Percentiles rank a stretch among this genome's conserved stretches.
Evolutionary conservation across 768 basidiomycete genomes (phyloP).

Genomic region (Gloeophyllum trabeum): DNA sequence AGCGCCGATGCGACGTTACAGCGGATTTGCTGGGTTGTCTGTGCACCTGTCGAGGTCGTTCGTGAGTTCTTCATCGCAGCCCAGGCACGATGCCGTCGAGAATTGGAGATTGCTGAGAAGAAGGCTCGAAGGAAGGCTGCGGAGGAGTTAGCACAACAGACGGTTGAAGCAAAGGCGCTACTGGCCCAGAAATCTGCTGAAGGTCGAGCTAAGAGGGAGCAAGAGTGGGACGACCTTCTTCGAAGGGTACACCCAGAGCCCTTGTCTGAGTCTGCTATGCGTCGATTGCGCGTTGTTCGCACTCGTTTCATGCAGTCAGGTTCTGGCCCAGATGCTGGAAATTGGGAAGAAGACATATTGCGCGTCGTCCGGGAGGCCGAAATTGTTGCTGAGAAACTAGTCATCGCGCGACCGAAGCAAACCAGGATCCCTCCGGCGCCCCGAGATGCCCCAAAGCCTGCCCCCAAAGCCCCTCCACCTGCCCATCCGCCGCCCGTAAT

Average conservation of each 20-base stretch:
- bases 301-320: slow-evolving; percentile 48
- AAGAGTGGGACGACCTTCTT: slow-evolving; percentile 56
- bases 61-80: slow-evolving; percentile 30
- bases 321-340: slow-evolving; percentile 31
- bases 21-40: slow-evolving; percentile 39
- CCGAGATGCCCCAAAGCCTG: not conserved
- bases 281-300: slow-evolving; percentile 44
- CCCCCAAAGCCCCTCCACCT: not conserved
- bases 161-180: slow-evolving; percentile 34
- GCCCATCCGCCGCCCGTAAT: slow-evolving; percentile 25
- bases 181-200: slow-evolving; percentile 58
- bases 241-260: slow-evolving; percentile 40
- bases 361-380: slow-evolving; percentile 46
- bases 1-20: slow-evolving; percentile 25
- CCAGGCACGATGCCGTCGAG: slow-evolving; percentile 25
- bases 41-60: slow-evolving; percentile 42
- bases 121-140: slow-evolving; percentile 21
- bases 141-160: slow-evolving; percentile 21
- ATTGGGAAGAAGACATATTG: slow-evolving; percentile 56
- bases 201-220: slow-evolving; percentile 43
- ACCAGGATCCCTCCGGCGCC: no score
- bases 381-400: slow-evolving; percentile 31
- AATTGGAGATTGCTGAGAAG: slow-evolving; percentile 30
- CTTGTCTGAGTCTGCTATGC: slow-evolving; percentile 31
- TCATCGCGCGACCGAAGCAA: no score